Base-by-base conservation (phyloP, 2,329 filamentous ascomycete genomes). In the Colletotrichum liriopes region DNA sequence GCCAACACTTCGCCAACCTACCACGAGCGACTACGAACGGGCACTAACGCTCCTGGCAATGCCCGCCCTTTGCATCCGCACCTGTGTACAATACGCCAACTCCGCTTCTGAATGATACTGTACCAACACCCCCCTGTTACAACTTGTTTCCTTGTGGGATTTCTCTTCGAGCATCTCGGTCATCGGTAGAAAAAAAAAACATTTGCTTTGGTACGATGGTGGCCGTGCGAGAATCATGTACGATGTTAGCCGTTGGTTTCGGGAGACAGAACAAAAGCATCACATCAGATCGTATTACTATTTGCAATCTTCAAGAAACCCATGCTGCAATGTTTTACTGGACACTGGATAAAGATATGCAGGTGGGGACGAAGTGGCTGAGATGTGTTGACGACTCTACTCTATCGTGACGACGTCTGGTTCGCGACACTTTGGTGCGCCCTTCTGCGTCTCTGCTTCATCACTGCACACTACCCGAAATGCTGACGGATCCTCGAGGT, bases 11-110 rank as follows among this genome's bases (percentile, higher is more conserved):
- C 7, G 35, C 7, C 45, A 65, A 65, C 9, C 52, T 41, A 4
- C 43, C 51, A 14, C 29, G 16, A n/a, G 23, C 52, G 20, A 11
- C 16, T 18, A 39, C 26, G 18, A 55, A 41, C 11, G 37, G 37
- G 3, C 26, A 8, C 18, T 54, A 18, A 52, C 20, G 18, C 26
- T 2, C 43, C 14, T 6, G 11, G 7, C 20, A 14, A 52, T 18
- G 41, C 47, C 8, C 45, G 5, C n/a, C 35, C 5, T 12, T 23
- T 26, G 47, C 32, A 26, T 3, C n/a, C 8, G 35, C 35, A 16
- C n/a, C 35, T 16, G 47, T 55, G 68, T 71, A 67, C 41, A 49
- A 55, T 9, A 52, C 9, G 9, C 9, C n/a, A 14, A 51, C 23
- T 52, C 18, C 14, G 37, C n/a, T 62, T 20, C 18, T 41, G 23